Conservation (phyloP, 2,329 filamentous ascomycete species). For the Dendrostoma leiphaemia region DNA sequence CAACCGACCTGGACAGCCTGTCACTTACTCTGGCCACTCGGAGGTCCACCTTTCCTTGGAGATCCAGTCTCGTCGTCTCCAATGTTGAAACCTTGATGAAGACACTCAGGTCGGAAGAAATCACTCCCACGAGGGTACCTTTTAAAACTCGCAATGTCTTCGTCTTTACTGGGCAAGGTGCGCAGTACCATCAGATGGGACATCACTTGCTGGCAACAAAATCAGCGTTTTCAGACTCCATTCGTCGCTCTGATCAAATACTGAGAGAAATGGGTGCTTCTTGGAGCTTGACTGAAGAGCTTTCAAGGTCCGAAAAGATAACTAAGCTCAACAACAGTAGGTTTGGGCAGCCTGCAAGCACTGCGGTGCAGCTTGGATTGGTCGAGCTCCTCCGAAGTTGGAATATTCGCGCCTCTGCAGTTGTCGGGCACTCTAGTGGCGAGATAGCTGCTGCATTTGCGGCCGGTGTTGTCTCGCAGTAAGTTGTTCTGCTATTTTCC, state of each 20-base stretch:
- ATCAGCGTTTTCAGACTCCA: neutral
- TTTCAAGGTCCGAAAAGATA: neutral
- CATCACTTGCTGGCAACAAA: neutral
- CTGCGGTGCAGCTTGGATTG: slow-evolving; percentile 45
- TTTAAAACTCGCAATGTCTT: no score
- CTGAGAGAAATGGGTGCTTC: neutral
- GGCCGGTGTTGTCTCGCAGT: slow-evolving; percentile 21
- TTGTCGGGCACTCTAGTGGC: slow-evolving; percentile 39
- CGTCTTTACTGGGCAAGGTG: slow-evolving; percentile 10
- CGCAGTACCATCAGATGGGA: slow-evolving; percentile 2
- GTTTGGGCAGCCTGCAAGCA: slow-evolving; percentile 44
- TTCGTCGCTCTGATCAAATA: neutral
- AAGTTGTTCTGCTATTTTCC: slow-evolving; percentile 21
- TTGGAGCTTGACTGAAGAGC: slow-evolving; percentile 1
- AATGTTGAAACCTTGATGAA: no score
- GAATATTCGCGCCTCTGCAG: slow-evolving; percentile 27
- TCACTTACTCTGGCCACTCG: no score
- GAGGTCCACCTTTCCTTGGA: no score
- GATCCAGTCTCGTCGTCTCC: no score
- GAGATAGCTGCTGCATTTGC: slow-evolving; percentile 41
- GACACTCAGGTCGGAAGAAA: no score
- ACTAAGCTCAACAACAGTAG: neutral
- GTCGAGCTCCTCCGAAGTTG: slow-evolving; percentile 33
- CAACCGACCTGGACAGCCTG: no score
- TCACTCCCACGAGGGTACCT: no score